Evolutionary conservation across 2,329 filamentous ascomycete genomes (phyloP).

Genomic region (Dothistroma septosporum): DNA sequence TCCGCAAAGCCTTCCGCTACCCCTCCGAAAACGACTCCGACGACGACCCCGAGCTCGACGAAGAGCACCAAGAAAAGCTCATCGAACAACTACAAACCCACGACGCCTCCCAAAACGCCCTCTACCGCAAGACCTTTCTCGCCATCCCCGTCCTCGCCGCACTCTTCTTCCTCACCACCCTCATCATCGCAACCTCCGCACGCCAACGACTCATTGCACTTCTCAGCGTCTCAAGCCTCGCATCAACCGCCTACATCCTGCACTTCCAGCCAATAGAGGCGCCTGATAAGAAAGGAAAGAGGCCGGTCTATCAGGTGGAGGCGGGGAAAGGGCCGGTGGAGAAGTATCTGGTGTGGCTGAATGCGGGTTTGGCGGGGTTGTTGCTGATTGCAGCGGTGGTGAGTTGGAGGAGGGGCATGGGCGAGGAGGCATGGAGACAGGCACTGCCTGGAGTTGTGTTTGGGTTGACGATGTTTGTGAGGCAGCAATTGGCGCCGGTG

Average conservation of each 20-base stretch:
- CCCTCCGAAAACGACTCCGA: slow-evolving; percentile 55
- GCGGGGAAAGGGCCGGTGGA: slow-evolving; percentile 48
- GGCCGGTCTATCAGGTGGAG: slow-evolving; percentile 27
- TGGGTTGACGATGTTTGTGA: slow-evolving; percentile 56
- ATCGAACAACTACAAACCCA: slow-evolving; percentile 54
- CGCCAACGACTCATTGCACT: slow-evolving; percentile 47
- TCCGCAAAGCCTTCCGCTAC: slow-evolving; percentile 75
- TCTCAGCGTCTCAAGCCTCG: slow-evolving; percentile 60
- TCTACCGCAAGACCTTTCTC: slow-evolving; percentile 50
- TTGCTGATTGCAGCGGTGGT: slow-evolving; percentile 47
- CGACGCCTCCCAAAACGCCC: slow-evolving; percentile 43
- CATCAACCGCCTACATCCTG: slow-evolving; percentile 59
- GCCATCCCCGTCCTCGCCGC: slow-evolving; percentile 55
- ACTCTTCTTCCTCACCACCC: slow-evolving; percentile 52
- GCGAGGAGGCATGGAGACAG: slow-evolving; percentile 33
- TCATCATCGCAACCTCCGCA: slow-evolving; percentile 40
- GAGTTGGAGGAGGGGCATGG: slow-evolving; percentile 33
- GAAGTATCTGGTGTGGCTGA: slow-evolving; percentile 57
- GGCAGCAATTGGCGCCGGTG: slow-evolving; percentile 63
- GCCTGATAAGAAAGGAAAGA: slow-evolving; percentile 38
- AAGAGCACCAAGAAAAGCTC: slow-evolving; percentile 65
- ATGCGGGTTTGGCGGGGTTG: slow-evolving; percentile 54
- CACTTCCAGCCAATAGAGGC: slow-evolving; percentile 45
- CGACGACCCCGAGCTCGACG: slow-evolving; percentile 61
- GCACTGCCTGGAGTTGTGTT: slow-evolving; percentile 54